Evolutionary conservation across 257 asterid genomes (phyloP).

Genomic region (Anisodus acutangulus): DNA sequence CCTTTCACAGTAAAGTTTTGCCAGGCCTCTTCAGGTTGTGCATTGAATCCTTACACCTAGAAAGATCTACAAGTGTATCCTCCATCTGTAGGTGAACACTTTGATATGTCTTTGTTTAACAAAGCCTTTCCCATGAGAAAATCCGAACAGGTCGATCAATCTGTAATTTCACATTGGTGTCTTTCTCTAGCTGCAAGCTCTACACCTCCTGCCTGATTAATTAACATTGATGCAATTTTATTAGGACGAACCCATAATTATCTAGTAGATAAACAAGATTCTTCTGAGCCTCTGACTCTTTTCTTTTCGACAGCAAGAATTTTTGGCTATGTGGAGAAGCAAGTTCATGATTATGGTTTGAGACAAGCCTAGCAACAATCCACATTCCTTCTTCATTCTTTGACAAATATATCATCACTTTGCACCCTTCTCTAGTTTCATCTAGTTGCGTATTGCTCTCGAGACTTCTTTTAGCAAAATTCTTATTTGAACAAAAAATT

Average conservation of each 20-base stretch:
- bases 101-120: slow-evolving; percentile 29
- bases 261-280: too few relatives aligned
- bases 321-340: too few relatives aligned
- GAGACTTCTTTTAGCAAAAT: not conserved
- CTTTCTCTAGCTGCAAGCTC: slow-evolving; percentile 40
- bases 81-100: slow-evolving; percentile 13
- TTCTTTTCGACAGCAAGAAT: too few relatives aligned
- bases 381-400: not conserved
- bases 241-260: too few relatives aligned
- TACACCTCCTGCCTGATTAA: not conserved
- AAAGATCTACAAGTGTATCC: slow-evolving; percentile 39
- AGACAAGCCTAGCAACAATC: too few relatives aligned
- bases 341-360: too few relatives aligned
- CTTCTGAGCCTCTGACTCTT: not conserved
- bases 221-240: too few relatives aligned
- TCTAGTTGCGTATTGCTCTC: not conserved
- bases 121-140: slow-evolving; percentile 33
- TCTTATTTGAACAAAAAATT: too few relatives aligned
- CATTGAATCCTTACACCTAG: slow-evolving; percentile 3
- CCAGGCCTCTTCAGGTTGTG: not conserved
- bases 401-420: not conserved
- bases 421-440: not conserved
- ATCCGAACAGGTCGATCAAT: slow-evolving; percentile 32
- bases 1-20: not conserved
- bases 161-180: slow-evolving; percentile 33